phyloP scores from a whole-genome alignment of 2,329 filamentous ascomycete species.

The Ustilaginoidea virens region DNA sequence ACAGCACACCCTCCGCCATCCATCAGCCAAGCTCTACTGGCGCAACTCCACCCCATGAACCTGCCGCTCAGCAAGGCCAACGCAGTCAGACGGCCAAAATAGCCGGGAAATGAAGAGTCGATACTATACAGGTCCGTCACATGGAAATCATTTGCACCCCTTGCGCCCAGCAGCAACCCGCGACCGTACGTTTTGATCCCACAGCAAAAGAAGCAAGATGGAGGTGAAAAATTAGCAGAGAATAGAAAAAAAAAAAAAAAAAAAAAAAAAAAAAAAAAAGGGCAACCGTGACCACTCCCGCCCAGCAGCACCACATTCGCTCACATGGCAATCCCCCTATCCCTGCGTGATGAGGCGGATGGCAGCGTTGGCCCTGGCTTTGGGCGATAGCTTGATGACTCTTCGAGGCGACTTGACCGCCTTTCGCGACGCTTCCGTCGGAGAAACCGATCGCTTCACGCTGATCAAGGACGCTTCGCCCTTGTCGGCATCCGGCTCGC shows the following conservation, averaged over 20 bases:
- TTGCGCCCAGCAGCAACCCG: slow-evolving; percentile 1
- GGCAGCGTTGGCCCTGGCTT: slow-evolving; percentile 5
- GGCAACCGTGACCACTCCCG: too few species aligned
- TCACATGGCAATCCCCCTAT: too few species aligned
- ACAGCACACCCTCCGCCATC: too few species aligned
- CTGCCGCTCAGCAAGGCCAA: too few species aligned
- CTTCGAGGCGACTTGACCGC: slow-evolving; percentile 1
- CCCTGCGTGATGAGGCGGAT: slow-evolving; percentile 3
- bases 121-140: background rate
- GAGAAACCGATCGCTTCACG: too few species aligned
- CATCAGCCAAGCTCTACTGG: too few species aligned
- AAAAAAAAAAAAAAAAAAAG: background rate
- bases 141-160: background rate
- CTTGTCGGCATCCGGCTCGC: background rate
- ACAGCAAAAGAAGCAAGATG: too few species aligned
- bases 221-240: background rate
- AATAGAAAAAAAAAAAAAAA: background rate
- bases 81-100: background rate
- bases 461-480: background rate
- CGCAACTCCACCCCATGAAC: too few species aligned
- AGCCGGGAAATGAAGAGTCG: too few species aligned
- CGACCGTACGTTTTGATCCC: background rate
- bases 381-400: slow-evolving; percentile 6
- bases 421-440: background rate
- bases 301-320: too few species aligned